Percentiles rank a stretch among this genome's conserved stretches.
Evolutionary conservation across 75 land plant species (phyloP).

Genomic region (Picea sitchensis): DNA sequence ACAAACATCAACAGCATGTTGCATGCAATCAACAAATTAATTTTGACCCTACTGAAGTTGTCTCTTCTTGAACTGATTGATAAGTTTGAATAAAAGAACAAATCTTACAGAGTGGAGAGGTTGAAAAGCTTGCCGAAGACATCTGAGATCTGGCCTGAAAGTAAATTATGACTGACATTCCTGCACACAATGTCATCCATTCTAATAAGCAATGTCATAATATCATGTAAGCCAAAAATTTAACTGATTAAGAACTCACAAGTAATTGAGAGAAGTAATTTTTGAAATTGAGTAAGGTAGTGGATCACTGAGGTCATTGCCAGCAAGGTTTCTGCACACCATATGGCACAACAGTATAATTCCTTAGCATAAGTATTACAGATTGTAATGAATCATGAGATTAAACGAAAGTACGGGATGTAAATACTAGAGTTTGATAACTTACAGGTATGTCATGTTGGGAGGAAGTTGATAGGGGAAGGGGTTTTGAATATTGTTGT

Average conservation of each 20-base stretch:
- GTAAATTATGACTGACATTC: conserved; percentile 68
- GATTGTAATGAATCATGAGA: not conserved
- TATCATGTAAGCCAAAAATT: not conserved
- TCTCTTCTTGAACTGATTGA: not conserved
- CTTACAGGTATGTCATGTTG: conserved; percentile 64
- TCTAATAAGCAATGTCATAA: not conserved
- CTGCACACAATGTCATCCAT: conserved; percentile 27
- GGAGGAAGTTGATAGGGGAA: conserved; percentile 92
- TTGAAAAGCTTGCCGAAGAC: conserved; percentile 46
- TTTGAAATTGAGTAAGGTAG: conserved; percentile 76
- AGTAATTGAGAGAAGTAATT: conserved; percentile 53
- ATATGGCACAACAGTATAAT: not conserved
- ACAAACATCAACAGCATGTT: too few species aligned
- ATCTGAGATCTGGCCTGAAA: conserved; percentile 62
- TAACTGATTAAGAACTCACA: conserved; percentile 43
- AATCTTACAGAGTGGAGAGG: conserved; percentile 55
- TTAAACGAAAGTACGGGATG: not conserved
- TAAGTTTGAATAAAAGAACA: not conserved
- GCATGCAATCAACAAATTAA: not conserved
- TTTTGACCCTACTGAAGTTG: not conserved
- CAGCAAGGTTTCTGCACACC: conserved; percentile 60
- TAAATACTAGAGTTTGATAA: conserved; percentile 3
- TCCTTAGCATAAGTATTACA: not conserved
- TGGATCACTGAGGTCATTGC: conserved; percentile 52
- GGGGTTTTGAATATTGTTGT: conserved; percentile 62